Percentiles rank a stretch among this genome's conserved stretches.
Evolutionary conservation across 495 filamentous ascomycete species (phyloP).

Genomic region (Penicillium antarcticum): DNA sequence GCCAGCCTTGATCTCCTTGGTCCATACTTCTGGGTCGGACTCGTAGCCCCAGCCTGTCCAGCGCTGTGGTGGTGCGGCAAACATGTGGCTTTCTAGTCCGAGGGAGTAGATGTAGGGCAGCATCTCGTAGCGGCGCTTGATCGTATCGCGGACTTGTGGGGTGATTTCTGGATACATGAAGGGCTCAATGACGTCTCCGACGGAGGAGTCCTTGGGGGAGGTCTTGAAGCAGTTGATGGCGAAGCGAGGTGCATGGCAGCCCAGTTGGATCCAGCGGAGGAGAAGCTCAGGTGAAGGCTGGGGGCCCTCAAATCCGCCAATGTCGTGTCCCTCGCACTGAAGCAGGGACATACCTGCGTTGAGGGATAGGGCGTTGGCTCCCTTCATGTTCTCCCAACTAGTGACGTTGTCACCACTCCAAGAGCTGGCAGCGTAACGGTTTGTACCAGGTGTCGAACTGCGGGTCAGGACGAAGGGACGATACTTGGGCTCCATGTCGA

Average conservation of each 20-base stretch:
- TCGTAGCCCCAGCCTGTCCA: conserved; percentile 71
- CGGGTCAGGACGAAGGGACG: conserved; percentile 65
- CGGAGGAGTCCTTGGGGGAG: conserved; percentile 52
- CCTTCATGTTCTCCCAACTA: conserved; percentile 66
- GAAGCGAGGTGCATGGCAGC: conserved; percentile 64
- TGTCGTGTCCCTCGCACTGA: conserved; percentile 66
- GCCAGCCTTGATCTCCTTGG: conserved; percentile 47
- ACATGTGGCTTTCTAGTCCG: conserved; percentile 54
- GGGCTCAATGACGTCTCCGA: conserved; percentile 68
- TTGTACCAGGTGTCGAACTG: conserved; percentile 64
- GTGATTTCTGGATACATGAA: conserved; percentile 69
- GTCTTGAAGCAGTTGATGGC: conserved; percentile 77
- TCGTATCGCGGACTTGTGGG: conserved; percentile 55
- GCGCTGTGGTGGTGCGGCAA: conserved; percentile 58
- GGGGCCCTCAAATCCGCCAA: conserved; percentile 69
- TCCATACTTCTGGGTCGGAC: conserved; percentile 61
- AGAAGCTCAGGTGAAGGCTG: conserved; percentile 66
- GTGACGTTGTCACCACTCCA: conserved; percentile 68
- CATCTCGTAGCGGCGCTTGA: conserved; percentile 66
- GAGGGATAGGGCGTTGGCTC: conserved; percentile 61
- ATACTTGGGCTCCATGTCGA: conserved; percentile 49
- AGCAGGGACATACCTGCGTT: conserved; percentile 64
- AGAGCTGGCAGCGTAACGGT: conserved; percentile 61
- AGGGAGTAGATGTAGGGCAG: conserved; percentile 66
- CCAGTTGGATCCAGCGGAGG: conserved; percentile 67